Conservation (phyloP, 1,284 basidiomycete genomes). For the Afroboletus lepidellus region DNA sequence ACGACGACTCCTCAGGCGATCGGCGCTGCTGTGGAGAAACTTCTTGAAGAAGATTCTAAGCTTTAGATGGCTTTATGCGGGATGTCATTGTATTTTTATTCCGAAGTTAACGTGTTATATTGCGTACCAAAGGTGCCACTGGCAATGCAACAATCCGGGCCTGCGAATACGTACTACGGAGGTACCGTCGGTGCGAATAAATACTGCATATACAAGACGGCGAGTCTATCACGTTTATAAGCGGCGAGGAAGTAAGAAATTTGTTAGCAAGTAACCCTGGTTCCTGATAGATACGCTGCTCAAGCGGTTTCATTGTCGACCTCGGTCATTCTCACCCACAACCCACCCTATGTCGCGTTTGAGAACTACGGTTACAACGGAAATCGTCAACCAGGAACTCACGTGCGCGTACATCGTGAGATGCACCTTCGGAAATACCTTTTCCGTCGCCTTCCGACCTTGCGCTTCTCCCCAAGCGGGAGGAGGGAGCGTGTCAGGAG, state of each 20-base stretch:
- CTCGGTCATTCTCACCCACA: slow-evolving; percentile 30
- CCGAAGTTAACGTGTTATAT: too few relatives aligned
- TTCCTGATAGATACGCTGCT: neutral
- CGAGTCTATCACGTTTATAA: too few relatives aligned
- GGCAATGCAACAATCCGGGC: too few relatives aligned
- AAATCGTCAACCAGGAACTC: slow-evolving; percentile 5
- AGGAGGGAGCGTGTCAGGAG: slow-evolving; percentile 33
- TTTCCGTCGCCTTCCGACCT: slow-evolving; percentile 39
- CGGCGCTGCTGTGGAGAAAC: slow-evolving; percentile 63
- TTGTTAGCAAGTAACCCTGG: neutral
- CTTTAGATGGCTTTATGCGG: slow-evolving; percentile 10
- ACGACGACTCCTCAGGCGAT: slow-evolving; percentile 73
- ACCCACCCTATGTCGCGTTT: slow-evolving; percentile 20
- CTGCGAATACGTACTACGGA: too few relatives aligned
- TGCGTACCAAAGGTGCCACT: too few relatives aligned
- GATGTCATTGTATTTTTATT: too few relatives aligned
- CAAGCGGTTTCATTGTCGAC: slow-evolving; percentile 11
- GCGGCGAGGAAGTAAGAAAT: neutral
- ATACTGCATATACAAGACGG: too few relatives aligned
- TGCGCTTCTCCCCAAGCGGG: slow-evolving; percentile 30
- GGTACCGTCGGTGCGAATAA: too few relatives aligned
- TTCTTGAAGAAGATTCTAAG: slow-evolving; percentile 35
- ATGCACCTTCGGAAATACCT: slow-evolving; percentile 36
- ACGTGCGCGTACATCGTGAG: slow-evolving; percentile 41
- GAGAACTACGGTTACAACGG: neutral